Evolutionary conservation across 2,329 filamentous ascomycete species (phyloP).

Genomic region (Beauveria asiatica): DNA sequence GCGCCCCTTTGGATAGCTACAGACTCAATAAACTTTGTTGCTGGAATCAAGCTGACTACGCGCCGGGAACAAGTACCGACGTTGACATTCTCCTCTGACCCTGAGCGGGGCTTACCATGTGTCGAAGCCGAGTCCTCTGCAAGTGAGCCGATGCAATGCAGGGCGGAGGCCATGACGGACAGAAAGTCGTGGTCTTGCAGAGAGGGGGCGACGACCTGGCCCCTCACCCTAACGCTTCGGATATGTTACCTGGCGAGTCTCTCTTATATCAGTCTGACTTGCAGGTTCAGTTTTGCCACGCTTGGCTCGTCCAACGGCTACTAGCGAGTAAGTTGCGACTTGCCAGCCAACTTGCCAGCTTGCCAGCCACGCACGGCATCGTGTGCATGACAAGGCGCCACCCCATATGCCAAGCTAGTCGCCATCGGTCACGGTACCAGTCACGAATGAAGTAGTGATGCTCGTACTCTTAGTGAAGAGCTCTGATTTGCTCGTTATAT

Average conservation of each 20-base stretch:
- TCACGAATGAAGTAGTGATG: slow-evolving; percentile 2
- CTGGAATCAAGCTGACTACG: neutral
- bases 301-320: neutral
- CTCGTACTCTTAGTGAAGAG: neutral
- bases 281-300: neutral
- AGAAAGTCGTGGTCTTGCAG: neutral
- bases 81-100: neutral
- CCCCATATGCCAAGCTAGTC: slow-evolving; percentile 4
- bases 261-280: neutral
- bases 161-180: neutral
- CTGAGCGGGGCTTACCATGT: neutral
- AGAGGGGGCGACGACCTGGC: neutral
- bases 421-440: slow-evolving; percentile 6
- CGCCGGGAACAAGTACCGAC: neutral
- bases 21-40: neutral
- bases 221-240: neutral
- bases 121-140: neutral
- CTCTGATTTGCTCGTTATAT: neutral
- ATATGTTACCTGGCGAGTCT: neutral
- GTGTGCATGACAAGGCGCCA: slow-evolving; percentile 5
- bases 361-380: neutral
- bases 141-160: neutral
- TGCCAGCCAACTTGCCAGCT: neutral
- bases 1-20: neutral
- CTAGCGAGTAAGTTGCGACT: neutral